A percentile compares a stretch with the other conserved stretches of the same genome.
Evolutionary conservation across 805 yeast genomes (phyloP).

Genomic region (Wickerhamiella hasegawae): DNA sequence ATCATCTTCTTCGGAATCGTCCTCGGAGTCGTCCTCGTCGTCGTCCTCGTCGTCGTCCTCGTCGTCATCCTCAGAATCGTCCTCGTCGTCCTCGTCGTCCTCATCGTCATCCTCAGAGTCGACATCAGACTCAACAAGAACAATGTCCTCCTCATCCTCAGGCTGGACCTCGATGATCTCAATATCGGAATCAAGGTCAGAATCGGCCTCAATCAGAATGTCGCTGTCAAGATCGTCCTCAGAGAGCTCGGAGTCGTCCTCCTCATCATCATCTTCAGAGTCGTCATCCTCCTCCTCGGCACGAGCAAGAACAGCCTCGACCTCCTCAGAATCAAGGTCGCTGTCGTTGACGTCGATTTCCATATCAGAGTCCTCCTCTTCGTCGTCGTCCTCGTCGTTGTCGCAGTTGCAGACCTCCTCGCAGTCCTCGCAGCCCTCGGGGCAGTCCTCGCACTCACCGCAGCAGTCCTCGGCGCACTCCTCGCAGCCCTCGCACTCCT

Average conservation of each 20-base stretch:
- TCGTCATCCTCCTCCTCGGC: conserved; percentile 10
- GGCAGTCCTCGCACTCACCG: conserved; percentile 1
- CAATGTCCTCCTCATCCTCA: conserved; percentile 11
- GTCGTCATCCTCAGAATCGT: background rate
- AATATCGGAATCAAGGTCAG: background rate
- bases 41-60: conserved; percentile 4
- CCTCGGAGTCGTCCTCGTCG: conserved; percentile 8
- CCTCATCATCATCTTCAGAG: conserved; percentile 4
- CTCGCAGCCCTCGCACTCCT: conserved; percentile 9
- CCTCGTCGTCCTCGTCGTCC: background rate
- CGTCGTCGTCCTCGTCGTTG: conserved; percentile 2
- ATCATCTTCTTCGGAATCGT: background rate
- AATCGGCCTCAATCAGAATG: conserved; percentile 5
- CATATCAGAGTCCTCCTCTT: conserved; percentile 6
- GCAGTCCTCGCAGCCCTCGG: conserved; percentile 1
- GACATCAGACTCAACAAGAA: conserved; percentile 3
- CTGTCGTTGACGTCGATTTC: conserved; percentile 9
- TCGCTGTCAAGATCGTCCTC: conserved; percentile 8
- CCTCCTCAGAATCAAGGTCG: conserved; percentile 10
- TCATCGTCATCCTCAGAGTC: background rate
- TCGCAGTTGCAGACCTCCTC: too few relatives aligned
- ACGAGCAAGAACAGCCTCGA: conserved; percentile 11
- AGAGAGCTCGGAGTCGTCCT: conserved; percentile 3
- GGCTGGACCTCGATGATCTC: conserved; percentile 9
- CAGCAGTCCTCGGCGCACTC: conserved; percentile 1